Conservation (phyloP, 495 filamentous ascomycete species). For the Lentithecium fluviatile region DNA sequence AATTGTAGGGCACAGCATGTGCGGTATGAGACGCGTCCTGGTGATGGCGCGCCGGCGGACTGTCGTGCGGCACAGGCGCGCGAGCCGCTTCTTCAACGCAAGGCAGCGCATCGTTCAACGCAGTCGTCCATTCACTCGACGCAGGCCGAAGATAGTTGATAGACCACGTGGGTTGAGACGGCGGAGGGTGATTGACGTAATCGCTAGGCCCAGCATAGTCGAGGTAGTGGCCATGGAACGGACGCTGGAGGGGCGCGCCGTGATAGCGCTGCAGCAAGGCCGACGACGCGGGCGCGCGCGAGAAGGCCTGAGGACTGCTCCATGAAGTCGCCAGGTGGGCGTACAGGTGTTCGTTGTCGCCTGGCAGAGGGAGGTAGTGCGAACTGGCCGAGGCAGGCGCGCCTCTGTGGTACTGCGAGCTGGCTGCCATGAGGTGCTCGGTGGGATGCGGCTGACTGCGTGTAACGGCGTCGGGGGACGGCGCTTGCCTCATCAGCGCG, state of each 20-base stretch:
- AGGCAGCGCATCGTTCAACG: background rate
- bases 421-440: background rate
- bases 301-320: background rate
- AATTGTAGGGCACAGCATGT: background rate
- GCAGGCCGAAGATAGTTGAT: background rate
- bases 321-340: background rate
- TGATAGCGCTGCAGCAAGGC: background rate
- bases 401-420: background rate
- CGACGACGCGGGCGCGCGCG: background rate
- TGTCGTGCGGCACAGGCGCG: background rate
- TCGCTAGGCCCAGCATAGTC: background rate
- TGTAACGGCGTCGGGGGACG: background rate
- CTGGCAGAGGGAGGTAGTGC: background rate
- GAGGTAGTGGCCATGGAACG: background rate
- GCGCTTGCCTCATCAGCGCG: background rate
- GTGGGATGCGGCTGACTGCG: background rate
- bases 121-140: background rate
- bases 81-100: background rate
- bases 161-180: background rate
- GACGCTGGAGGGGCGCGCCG: background rate
- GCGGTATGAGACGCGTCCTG: background rate
- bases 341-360: background rate
- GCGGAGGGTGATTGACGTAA: slow-evolving; percentile 2
- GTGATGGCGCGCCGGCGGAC: background rate
- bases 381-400: background rate